Evolutionary conservation across 257 asterid species (phyloP).

Genomic region (Eustoma russellianum): DNA sequence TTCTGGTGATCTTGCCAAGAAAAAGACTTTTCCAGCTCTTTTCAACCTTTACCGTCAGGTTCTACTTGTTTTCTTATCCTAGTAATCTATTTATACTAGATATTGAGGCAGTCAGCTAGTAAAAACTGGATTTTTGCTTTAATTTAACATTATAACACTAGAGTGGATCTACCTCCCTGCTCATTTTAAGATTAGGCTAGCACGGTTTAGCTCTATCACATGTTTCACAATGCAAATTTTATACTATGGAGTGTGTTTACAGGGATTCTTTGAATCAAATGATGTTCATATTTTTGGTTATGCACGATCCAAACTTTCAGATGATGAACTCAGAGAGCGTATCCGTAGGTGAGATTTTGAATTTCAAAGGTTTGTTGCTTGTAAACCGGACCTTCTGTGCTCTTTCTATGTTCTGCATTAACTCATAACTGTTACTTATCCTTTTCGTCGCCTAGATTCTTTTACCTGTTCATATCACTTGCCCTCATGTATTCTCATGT

Average conservation of each 20-base stretch:
- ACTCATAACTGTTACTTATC: not conserved
- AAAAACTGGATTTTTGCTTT: not conserved
- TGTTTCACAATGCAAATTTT: conserved; percentile 6
- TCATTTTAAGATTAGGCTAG: no score
- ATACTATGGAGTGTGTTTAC: conserved; percentile 13
- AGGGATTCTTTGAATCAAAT: conserved; percentile 76
- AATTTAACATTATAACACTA: not conserved
- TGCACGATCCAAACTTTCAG: conserved; percentile 88
- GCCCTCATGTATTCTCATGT: not conserved
- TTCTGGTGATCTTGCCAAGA: conserved; percentile 99
- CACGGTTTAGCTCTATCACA: no score
- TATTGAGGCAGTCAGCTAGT: no score
- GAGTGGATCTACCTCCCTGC: no score
- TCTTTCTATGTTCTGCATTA: not conserved
- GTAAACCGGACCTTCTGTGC: not conserved
- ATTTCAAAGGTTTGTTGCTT: not conserved
- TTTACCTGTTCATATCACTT: not conserved
- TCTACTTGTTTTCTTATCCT: not conserved
- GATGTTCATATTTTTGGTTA: conserved; percentile 98
- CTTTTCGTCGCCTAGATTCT: not conserved
- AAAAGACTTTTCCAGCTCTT: conserved; percentile 97
- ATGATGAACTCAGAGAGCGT: conserved; percentile 69
- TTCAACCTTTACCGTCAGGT: conserved; percentile 95
- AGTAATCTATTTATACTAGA: not conserved
- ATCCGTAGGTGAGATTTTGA: conserved; percentile 56